These are phyloP conservation scores for Exserohilum turcica DNA, from an alignment of 2,329 filamentous ascomycete genomes.

Conservation along the genomic window DNA sequence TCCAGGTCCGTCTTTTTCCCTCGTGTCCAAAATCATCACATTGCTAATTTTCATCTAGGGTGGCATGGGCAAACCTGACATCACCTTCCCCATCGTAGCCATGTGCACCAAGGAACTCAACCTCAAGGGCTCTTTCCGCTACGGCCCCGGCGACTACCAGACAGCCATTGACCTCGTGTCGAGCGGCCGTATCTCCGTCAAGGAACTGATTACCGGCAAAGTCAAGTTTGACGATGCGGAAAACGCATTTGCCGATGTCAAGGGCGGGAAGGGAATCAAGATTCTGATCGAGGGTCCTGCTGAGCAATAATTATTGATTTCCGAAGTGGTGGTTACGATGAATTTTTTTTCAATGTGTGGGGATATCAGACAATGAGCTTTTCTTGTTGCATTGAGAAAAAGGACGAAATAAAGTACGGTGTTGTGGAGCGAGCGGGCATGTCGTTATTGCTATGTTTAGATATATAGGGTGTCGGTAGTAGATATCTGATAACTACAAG, in stretches of 20 bases:
- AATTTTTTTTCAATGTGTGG: background rate
- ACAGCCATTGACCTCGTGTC: constrained; percentile 79
- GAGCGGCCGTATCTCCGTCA: constrained; percentile 71
- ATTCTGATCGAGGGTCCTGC: constrained; percentile 57
- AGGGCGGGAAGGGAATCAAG: constrained; percentile 78
- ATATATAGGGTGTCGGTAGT: background rate
- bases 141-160: constrained; percentile 85
- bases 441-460: too few relatives aligned
- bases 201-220: constrained; percentile 77
- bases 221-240: constrained; percentile 84
- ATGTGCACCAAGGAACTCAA: constrained; percentile 89
- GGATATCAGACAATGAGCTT: background rate
- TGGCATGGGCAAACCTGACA: constrained; percentile 87
- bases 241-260: constrained; percentile 84
- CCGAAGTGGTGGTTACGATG: too few relatives aligned
- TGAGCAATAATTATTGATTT: constrained; percentile 25
- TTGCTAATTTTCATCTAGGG: constrained; percentile 26
- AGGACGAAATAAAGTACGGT: too few relatives aligned
- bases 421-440: too few relatives aligned
- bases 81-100: constrained; percentile 89
- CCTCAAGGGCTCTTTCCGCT: constrained; percentile 85
- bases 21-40: background rate
- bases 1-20: constrained; percentile 39
- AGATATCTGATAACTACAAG: too few relatives aligned
- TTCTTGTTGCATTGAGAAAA: background rate